Conservation (phyloP, 192 early-diverging fungal species). For the Podila epicladia region DNA sequence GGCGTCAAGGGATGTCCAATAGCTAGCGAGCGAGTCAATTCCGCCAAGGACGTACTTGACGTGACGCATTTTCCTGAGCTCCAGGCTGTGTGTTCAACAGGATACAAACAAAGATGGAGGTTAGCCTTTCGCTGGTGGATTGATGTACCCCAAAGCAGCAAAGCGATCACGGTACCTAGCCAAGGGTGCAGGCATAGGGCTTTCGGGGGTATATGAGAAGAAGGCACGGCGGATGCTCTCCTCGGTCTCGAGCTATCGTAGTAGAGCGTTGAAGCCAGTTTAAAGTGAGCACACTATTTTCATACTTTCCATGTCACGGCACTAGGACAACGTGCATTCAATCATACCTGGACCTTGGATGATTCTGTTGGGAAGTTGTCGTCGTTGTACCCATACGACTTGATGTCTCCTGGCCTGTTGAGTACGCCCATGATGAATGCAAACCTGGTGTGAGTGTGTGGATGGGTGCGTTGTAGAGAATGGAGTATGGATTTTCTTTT, state of each 20-base stretch:
- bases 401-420: conserved; percentile 13
- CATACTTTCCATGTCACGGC: too few species aligned
- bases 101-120: not conserved
- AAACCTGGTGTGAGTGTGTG: not conserved
- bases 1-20: conserved; percentile 68
- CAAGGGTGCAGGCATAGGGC: conserved; percentile 27
- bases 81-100: conserved; percentile 2
- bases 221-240: conserved; percentile 23
- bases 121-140: not conserved
- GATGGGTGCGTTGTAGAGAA: not conserved
- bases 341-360: conserved; percentile 65
- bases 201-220: conserved; percentile 26
- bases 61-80: conserved; percentile 32
- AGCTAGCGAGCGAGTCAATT: conserved; percentile 15
- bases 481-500: not conserved
- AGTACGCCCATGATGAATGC: conserved; percentile 38
- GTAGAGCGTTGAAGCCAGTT: not conserved
- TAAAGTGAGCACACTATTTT: not conserved
- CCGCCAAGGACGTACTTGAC: conserved; percentile 29
- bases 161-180: conserved; percentile 7
- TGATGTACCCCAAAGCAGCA: not conserved
- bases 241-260: conserved; percentile 28
- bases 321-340: not conserved
- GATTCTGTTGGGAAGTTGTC: conserved; percentile 69
- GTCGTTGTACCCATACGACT: conserved; percentile 49